Conservation (phyloP, 176 grass and related monocot species). For the Areca catechu region DNA sequence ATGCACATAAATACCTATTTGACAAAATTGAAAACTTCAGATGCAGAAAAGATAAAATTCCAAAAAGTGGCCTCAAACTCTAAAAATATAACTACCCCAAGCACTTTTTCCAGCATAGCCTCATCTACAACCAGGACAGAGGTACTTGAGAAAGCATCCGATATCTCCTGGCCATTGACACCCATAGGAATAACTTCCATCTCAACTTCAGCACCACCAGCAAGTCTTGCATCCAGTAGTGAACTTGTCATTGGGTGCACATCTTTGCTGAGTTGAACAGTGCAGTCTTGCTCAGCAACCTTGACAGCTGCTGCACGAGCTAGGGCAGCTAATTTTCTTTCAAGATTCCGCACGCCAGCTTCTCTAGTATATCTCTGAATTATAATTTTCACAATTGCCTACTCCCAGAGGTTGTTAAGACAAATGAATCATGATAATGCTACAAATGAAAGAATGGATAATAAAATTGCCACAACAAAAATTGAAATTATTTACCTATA, state of each 20-base stretch:
- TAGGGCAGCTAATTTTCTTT: slow-evolving; percentile 72
- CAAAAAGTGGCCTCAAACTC: background rate
- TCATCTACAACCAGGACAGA: slow-evolving; percentile 66
- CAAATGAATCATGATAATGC: no score
- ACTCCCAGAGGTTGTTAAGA: slow-evolving; percentile 2
- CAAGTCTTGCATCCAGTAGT: slow-evolving; percentile 57
- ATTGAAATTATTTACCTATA: no score
- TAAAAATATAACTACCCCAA: slow-evolving; percentile 58
- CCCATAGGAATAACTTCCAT: slow-evolving; percentile 98
- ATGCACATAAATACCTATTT: slow-evolving; percentile 6
- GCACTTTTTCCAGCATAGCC: slow-evolving; percentile 92
- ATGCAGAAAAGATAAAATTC: background rate
- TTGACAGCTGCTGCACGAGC: slow-evolving; percentile 88
- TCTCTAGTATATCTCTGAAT: slow-evolving; percentile 95
- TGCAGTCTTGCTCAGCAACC: slow-evolving; percentile 61
- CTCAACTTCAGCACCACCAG: slow-evolving; percentile 73
- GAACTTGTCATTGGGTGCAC: slow-evolving; percentile 43
- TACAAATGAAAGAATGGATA: no score
- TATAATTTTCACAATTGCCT: slow-evolving; percentile 81
- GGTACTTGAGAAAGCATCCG: slow-evolving; percentile 53
- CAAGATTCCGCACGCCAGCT: slow-evolving; percentile 87
- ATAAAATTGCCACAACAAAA: no score
- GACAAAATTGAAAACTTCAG: background rate
- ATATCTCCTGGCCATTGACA: slow-evolving; percentile 62
- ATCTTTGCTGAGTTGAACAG: slow-evolving; percentile 52